Conservation (phyloP, 164 flowering plant species). For the Kalanchoe fedtschenkoi region DNA sequence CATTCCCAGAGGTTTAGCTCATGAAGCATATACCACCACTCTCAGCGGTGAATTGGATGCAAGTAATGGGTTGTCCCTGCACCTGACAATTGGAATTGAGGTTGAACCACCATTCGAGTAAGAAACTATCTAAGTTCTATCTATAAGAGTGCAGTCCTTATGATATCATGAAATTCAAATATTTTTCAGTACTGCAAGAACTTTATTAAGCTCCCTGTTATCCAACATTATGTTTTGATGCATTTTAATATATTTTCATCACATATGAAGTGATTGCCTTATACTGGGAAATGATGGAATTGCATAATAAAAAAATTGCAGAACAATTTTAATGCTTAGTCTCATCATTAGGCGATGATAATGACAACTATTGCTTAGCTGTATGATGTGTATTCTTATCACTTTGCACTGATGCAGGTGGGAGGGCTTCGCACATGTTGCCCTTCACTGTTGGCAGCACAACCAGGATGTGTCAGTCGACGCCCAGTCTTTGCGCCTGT, state of each 20-base stretch:
- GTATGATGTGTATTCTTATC: background rate
- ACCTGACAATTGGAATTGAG: conserved; percentile 66
- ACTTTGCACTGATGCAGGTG: background rate
- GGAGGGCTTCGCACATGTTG: background rate
- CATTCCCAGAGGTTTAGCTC: conserved; percentile 73
- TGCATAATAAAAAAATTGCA: background rate
- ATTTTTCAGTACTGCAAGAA: background rate
- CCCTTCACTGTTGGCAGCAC: background rate
- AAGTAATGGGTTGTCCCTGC: conserved; percentile 40
- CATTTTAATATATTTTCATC: too few species aligned
- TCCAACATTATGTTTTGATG: too few species aligned
- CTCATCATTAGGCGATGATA: background rate
- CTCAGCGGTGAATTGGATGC: conserved; percentile 15
- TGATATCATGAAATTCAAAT: background rate
- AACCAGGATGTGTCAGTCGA: background rate
- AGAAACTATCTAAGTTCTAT: conserved; percentile 18
- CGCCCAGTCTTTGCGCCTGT: conserved; percentile 21
- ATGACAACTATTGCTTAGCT: background rate
- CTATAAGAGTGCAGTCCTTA: conserved; percentile 8
- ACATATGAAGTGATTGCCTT: background rate
- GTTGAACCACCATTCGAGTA: conserved; percentile 84
- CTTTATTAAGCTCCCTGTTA: background rate
- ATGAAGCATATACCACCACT: conserved; percentile 48
- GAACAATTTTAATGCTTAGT: background rate
- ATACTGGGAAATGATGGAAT: background rate